Evolutionary conservation across 306 rosid species (phyloP).

Genomic region (Quercus robur): DNA sequence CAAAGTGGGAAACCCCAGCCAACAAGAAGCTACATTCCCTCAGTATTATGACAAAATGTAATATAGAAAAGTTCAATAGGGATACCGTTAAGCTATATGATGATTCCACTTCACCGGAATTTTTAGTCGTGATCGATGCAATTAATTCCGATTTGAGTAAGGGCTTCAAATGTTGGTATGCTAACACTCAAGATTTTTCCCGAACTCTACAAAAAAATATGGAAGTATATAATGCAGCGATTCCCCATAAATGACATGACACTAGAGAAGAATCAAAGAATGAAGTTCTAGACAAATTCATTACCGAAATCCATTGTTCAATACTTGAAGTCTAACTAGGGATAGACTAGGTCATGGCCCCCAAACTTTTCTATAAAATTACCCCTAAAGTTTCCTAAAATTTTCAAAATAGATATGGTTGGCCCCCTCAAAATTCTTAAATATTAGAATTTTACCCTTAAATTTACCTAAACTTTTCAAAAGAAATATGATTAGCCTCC

Average conservation of each 20-base stretch:
- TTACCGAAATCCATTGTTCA: too few relatives aligned
- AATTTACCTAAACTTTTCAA: too few relatives aligned
- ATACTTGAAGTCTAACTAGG: too few relatives aligned
- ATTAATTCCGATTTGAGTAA: slow-evolving; percentile 76
- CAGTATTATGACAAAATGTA: not conserved
- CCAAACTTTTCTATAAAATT: too few relatives aligned
- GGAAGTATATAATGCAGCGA: not conserved
- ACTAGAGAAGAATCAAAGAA: not conserved
- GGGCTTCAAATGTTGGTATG: slow-evolving; percentile 81
- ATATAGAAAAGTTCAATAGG: slow-evolving; percentile 17
- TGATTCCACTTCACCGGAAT: slow-evolving; percentile 90
- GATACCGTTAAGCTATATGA: slow-evolving; percentile 92
- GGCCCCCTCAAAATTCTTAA: too few relatives aligned
- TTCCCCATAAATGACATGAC: not conserved
- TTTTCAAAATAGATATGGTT: too few relatives aligned
- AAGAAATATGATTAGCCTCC: too few relatives aligned
- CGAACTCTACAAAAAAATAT: slow-evolving; percentile 50
- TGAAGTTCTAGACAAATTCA: not conserved
- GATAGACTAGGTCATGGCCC: too few relatives aligned
- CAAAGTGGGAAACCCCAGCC: not conserved
- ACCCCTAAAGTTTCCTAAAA: too few relatives aligned
- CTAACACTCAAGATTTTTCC: slow-evolving; percentile 78
- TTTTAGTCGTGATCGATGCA: slow-evolving; percentile 71
- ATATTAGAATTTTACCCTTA: too few relatives aligned
- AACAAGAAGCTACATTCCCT: not conserved